A percentile compares a stretch with the other conserved stretches of the same genome.
phyloP scores from a whole-genome alignment of 2,329 filamentous ascomycete genomes.

The Botryotinia narcissicola region DNA sequence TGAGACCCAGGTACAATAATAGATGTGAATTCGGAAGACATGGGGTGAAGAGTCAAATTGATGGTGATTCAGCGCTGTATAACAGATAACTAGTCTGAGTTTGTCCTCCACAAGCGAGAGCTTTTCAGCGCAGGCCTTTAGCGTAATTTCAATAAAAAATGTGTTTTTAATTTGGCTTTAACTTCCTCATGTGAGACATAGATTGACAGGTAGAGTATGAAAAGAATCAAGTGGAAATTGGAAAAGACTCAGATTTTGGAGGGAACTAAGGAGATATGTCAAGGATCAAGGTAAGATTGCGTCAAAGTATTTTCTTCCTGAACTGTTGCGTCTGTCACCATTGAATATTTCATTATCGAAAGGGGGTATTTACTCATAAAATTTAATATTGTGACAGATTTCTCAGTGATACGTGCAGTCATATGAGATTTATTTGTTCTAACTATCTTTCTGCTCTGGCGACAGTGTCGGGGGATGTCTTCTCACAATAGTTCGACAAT shows the following conservation, averaged over 20 bases:
- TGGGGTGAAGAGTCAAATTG: too few relatives aligned
- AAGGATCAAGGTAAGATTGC: not conserved
- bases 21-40: not conserved
- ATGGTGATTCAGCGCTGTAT: not conserved
- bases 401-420: not conserved
- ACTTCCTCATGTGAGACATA: not conserved
- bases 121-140: not conserved
- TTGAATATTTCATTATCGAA: not conserved
- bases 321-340: not conserved
- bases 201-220: not conserved
- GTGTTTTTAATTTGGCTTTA: not conserved
- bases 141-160: not conserved
- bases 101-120: not conserved
- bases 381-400: fast-evolving
- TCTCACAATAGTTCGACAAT: not conserved
- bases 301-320: not conserved
- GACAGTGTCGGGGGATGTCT: not conserved
- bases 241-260: not conserved
- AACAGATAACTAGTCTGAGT: not conserved
- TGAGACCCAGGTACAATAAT: too few relatives aligned
- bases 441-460: not conserved
- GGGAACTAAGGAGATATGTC: not conserved
- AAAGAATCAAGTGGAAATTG: not conserved
- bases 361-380: not conserved
- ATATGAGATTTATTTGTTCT: not conserved